These are phyloP conservation scores for Artemisia tridentata DNA, from an alignment of 129 eudicot species.

Conservation along the genomic window DNA sequence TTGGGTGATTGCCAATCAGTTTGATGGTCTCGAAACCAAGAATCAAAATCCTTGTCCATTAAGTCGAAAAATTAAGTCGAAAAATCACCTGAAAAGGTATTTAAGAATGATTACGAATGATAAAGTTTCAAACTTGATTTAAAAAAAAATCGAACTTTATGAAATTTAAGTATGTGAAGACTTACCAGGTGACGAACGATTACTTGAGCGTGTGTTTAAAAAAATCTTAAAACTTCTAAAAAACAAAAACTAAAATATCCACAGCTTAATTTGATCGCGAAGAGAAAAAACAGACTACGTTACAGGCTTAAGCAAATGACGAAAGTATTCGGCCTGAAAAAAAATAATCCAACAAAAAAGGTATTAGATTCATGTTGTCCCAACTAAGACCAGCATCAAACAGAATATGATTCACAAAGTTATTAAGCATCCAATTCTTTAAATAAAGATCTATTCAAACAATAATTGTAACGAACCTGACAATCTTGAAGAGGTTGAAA, in stretches of 20 bases:
- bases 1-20: constrained; percentile 26
- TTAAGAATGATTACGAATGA: not conserved
- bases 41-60: constrained; percentile 68
- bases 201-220: constrained; percentile 22
- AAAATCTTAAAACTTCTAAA: constrained; percentile 40
- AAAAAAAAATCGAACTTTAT: constrained; percentile 21
- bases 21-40: constrained; percentile 52
- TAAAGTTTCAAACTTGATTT: constrained; percentile 11
- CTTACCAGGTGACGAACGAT: constrained; percentile 34
- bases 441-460: constrained; percentile 1
- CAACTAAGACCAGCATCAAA: constrained; percentile 16
- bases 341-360: constrained; percentile 12
- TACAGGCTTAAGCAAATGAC: constrained; percentile 93
- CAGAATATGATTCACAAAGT: constrained; percentile 33
- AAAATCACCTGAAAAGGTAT: constrained; percentile 41
- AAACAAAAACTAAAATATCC: constrained; percentile 48
- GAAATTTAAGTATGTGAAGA: not conserved
- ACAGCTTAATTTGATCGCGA: constrained; percentile 48
- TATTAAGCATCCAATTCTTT: constrained; percentile 26
- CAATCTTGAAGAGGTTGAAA: constrained; percentile 94
- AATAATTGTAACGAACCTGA: constrained; percentile 52
- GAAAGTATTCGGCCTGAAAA: constrained; percentile 96
- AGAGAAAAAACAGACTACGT: constrained; percentile 59
- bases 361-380: constrained; percentile 35
- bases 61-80: constrained; percentile 35